phyloP scores from a whole-genome alignment of 148 eudicot species.

The Cornus suecica region DNA sequence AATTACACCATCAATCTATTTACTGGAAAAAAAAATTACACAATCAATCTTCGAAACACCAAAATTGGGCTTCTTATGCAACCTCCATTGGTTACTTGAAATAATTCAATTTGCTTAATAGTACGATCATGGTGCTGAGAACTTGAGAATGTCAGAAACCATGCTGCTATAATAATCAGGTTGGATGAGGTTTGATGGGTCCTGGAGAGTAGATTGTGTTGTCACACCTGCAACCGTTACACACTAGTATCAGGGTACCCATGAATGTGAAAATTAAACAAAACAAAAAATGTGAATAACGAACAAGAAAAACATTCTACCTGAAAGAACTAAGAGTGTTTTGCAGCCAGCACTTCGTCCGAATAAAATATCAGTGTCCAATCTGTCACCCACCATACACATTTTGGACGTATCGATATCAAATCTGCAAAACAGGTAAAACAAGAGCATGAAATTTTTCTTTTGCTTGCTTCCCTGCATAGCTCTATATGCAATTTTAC shows the following conservation, averaged over 20 bases:
- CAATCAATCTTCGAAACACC: no score
- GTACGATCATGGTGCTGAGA: slow-evolving; percentile 25
- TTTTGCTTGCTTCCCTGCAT: background rate
- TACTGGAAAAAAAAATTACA: no score
- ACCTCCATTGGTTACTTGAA: background rate
- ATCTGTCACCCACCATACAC: slow-evolving; percentile 95
- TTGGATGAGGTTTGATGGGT: slow-evolving; percentile 53
- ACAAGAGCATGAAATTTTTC: background rate
- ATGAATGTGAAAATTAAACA: background rate
- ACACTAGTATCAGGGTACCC: background rate
- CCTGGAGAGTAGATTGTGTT: slow-evolving; percentile 46
- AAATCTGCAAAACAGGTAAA: slow-evolving; percentile 47
- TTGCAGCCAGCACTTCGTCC: slow-evolving; percentile 84
- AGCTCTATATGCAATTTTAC: background rate
- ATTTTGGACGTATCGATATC: slow-evolving; percentile 60
- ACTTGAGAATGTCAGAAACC: slow-evolving; percentile 56
- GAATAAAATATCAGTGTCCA: slow-evolving; percentile 89
- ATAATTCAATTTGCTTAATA: background rate
- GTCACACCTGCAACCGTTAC: slow-evolving; percentile 80
- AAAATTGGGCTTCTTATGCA: no score
- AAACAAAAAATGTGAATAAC: background rate
- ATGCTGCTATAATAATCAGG: slow-evolving; percentile 69
- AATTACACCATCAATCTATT: background rate
- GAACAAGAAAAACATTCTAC: slow-evolving; percentile 27
- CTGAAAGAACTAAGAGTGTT: slow-evolving; percentile 92